These are phyloP conservation scores for Lenzites betulinus DNA, from an alignment of 768 basidiomycete species.

Conservation along the genomic window DNA sequence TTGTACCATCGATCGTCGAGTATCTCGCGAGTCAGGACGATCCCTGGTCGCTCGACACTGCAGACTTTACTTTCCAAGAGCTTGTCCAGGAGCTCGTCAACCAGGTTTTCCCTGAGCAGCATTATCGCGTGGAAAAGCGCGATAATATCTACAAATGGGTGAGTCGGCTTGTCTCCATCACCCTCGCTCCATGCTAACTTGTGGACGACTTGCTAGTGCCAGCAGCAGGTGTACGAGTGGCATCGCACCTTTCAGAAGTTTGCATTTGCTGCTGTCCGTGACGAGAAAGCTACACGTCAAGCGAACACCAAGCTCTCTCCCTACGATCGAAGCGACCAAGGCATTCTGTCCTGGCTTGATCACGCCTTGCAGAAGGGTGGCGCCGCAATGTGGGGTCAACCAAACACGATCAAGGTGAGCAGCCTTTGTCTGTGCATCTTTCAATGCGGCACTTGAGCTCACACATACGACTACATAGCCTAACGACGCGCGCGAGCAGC, in stretches of 20 bases:
- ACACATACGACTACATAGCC: background rate
- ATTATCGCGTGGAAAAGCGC: background rate
- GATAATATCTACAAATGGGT: background rate
- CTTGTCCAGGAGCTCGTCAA: background rate
- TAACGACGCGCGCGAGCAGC: background rate
- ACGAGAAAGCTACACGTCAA: background rate
- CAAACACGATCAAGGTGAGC: background rate
- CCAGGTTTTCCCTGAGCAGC: background rate
- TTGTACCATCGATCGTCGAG: background rate
- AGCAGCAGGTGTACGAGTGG: slow-evolving; percentile 3
- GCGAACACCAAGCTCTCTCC: background rate
- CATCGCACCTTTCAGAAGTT: background rate
- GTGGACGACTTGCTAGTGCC: background rate
- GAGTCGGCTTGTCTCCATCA: background rate
- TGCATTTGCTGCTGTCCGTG: background rate
- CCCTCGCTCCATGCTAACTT: background rate
- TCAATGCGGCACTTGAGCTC: too few relatives aligned
- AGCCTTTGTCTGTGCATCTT: background rate
- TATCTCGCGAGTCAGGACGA: background rate
- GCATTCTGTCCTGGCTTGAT: background rate
- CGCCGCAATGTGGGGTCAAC: background rate
- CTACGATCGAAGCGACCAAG: background rate
- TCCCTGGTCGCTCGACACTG: background rate
- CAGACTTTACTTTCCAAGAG: background rate
- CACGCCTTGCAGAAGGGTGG: background rate